Percentiles rank a stretch among this genome's conserved stretches.
Evolutionary conservation across 768 basidiomycete species (phyloP).

Genomic region (Mycena filopes): DNA sequence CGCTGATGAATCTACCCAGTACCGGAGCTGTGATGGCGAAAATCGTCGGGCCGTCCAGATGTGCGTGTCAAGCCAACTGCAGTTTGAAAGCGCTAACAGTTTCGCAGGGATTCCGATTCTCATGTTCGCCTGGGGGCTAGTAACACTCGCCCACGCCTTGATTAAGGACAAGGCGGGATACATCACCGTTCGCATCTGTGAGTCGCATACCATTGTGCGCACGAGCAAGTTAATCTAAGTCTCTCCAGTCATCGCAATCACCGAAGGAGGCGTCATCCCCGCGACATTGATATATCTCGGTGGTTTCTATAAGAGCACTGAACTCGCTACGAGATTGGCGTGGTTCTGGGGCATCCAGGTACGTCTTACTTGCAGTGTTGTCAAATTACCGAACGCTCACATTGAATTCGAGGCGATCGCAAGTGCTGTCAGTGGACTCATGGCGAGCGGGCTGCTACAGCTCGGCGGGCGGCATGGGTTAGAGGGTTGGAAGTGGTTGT

Average conservation of each 20-base stretch:
- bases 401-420: constrained; percentile 40
- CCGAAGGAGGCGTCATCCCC: constrained; percentile 54
- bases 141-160: constrained; percentile 48
- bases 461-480: constrained; percentile 47
- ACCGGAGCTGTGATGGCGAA: constrained; percentile 53
- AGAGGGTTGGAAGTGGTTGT: constrained; percentile 56
- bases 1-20: constrained; percentile 2
- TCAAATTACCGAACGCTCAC: background rate
- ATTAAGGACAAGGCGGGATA: constrained; percentile 50
- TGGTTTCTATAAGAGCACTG: constrained; percentile 55
- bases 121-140: constrained; percentile 54
- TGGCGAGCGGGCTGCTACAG: constrained; percentile 52
- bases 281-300: constrained; percentile 55
- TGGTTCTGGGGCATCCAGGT: constrained; percentile 55
- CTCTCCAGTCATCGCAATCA: constrained; percentile 49
- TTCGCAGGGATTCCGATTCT: constrained; percentile 49
- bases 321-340: constrained; percentile 53
- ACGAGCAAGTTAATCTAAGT: background rate
- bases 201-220: constrained; percentile 6
- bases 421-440: constrained; percentile 52
- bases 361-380: background rate
- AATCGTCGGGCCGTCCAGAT: constrained; percentile 50
- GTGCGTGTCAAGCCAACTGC: constrained; percentile 30
- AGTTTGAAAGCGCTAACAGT: background rate
- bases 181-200: constrained; percentile 49